Conservation (phyloP, 2,329 filamentous ascomycete species). For the Fusarium musae region DNA sequence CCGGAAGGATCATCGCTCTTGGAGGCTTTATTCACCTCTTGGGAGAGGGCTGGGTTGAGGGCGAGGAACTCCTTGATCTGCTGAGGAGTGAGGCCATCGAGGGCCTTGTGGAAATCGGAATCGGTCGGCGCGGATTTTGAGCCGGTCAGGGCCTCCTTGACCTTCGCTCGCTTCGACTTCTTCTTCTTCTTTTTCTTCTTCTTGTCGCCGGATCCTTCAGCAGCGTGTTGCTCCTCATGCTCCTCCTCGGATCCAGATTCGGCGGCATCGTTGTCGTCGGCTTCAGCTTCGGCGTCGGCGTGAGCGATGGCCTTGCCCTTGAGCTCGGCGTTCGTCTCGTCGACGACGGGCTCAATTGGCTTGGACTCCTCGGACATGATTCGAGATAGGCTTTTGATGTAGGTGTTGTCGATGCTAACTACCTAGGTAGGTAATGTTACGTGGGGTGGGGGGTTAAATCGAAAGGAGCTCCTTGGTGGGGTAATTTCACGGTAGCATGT, state of each 20-base stretch:
- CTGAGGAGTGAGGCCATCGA: slow-evolving; percentile 64
- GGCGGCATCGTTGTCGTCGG: slow-evolving; percentile 58
- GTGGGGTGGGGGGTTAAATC: slow-evolving; percentile 20
- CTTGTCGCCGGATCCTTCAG: slow-evolving; percentile 48
- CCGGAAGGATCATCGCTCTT: slow-evolving; percentile 51
- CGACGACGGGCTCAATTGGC: slow-evolving; percentile 63
- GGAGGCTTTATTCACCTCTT: slow-evolving; percentile 59
- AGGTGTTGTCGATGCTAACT: slow-evolving; percentile 31
- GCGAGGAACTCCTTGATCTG: slow-evolving; percentile 74
- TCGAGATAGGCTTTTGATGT: slow-evolving; percentile 20
- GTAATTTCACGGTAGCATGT: slow-evolving; percentile 35
- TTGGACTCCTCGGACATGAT: slow-evolving; percentile 71
- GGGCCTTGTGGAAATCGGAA: slow-evolving; percentile 60
- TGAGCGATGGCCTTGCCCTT: slow-evolving; percentile 57
- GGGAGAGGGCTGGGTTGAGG: slow-evolving; percentile 77
- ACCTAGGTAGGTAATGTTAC: not conserved
- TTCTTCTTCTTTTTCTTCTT: slow-evolving; percentile 73
- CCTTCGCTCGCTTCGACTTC: slow-evolving; percentile 73
- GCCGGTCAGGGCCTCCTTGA: slow-evolving; percentile 58
- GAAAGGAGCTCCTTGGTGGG: slow-evolving; percentile 42
- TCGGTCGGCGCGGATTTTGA: slow-evolving; percentile 49
- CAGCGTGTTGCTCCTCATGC: slow-evolving; percentile 52
- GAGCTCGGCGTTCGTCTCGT: slow-evolving; percentile 60
- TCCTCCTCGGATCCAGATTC: slow-evolving; percentile 58
- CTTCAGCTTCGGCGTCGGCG: slow-evolving; percentile 56